Conservation (phyloP, 2,329 filamentous ascomycete genomes). For the Aureobasidium vineae region DNA sequence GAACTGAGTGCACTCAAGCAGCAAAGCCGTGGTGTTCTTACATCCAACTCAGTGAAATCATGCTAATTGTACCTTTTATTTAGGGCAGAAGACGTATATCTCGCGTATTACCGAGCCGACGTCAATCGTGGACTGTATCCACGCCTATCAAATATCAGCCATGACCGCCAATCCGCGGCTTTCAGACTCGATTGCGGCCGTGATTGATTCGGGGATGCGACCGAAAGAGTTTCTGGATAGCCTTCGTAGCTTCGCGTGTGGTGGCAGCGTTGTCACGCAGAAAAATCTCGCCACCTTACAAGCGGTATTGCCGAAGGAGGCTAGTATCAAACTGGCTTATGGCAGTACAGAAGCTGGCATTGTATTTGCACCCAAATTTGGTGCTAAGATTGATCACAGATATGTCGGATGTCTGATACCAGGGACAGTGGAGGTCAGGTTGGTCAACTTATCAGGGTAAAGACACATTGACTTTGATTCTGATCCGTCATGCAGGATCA, state of each 20-base stretch:
- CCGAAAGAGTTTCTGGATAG: not conserved
- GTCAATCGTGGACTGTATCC: not conserved
- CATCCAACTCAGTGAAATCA: too few relatives aligned
- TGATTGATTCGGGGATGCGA: not conserved
- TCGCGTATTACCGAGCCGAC: not conserved
- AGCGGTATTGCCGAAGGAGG: not conserved
- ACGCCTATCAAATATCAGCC: not conserved
- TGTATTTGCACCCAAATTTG: not conserved
- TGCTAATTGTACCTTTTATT: too few relatives aligned
- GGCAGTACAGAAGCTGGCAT: not conserved
- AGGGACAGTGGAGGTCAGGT: not conserved
- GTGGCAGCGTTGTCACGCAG: not conserved
- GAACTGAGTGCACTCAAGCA: too few relatives aligned
- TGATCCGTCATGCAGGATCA: not conserved
- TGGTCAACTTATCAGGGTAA: not conserved
- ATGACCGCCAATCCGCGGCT: not conserved
- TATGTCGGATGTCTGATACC: not conserved
- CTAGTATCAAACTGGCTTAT: not conserved
- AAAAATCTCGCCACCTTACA: not conserved
- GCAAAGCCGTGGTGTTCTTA: too few relatives aligned
- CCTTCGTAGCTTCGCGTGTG: not conserved
- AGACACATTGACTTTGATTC: not conserved
- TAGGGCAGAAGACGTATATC: not conserved
- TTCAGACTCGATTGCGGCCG: not conserved
- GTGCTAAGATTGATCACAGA: not conserved